Percentiles rank a stretch among this genome's conserved stretches.
Evolutionary conservation across 176 grass and related monocot genomes (phyloP).

Genomic region (Eragrostis curvula): DNA sequence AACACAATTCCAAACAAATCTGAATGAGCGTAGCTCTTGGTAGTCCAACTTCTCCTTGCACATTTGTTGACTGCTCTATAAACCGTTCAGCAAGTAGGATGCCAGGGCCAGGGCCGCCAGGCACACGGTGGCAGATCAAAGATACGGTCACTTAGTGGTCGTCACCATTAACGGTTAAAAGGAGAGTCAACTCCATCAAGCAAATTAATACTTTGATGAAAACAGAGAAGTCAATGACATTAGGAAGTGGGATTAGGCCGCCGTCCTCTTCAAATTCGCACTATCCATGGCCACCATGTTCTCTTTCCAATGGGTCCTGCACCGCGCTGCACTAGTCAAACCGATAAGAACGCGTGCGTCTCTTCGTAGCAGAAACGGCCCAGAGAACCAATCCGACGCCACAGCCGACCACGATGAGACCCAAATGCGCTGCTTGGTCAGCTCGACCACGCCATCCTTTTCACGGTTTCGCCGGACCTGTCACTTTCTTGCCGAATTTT

Average conservation of each 20-base stretch:
- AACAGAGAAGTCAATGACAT: not conserved
- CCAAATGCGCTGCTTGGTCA: slow-evolving; percentile 12
- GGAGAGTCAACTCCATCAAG: slow-evolving; percentile 1
- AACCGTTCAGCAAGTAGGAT: not conserved
- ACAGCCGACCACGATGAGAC: not conserved
- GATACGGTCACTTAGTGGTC: not conserved
- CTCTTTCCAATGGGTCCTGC: not conserved
- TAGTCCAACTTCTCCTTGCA: not conserved
- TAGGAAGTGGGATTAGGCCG: slow-evolving; percentile 31
- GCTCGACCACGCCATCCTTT: not conserved
- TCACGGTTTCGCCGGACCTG: not conserved
- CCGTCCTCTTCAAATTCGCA: not conserved
- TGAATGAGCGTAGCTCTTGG: not conserved
- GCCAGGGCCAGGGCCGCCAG: not conserved
- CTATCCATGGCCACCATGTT: not conserved
- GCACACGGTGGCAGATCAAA: not conserved
- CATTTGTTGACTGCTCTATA: not conserved
- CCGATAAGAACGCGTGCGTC: slow-evolving; percentile 22
- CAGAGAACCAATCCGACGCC: too few relatives aligned
- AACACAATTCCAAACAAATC: slow-evolving; percentile 19
- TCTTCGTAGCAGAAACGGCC: not conserved
- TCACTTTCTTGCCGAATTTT: slow-evolving; percentile 23
- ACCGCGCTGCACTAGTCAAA: slow-evolving; percentile 8
- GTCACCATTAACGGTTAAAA: not conserved
- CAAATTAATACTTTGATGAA: not conserved